These are phyloP conservation scores for Vitis cinerea DNA, from an alignment of 164 flowering plant genomes.

Conservation along the genomic window DNA sequence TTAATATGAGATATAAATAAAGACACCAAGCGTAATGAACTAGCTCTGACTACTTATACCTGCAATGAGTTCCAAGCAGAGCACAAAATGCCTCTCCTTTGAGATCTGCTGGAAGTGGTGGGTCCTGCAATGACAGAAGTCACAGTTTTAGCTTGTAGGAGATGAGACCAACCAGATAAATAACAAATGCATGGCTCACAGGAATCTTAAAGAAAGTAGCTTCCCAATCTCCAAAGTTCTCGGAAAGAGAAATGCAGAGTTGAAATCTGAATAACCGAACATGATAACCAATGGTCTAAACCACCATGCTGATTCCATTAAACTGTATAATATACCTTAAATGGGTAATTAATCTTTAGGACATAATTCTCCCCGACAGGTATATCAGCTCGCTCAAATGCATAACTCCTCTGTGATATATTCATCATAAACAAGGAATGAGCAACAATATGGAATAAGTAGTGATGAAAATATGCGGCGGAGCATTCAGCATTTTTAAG, in stretches of 20 bases:
- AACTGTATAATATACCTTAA: conserved; percentile 55
- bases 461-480: neutral
- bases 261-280: neutral
- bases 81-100: conserved; percentile 77
- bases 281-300: neutral
- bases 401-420: conserved; percentile 70
- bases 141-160: neutral
- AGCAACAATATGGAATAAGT: neutral
- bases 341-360: conserved; percentile 87
- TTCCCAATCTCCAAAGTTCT: neutral
- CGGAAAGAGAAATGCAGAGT: neutral
- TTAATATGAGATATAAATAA: neutral
- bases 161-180: neutral
- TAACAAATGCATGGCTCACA: neutral
- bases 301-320: neutral
- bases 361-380: conserved; percentile 83
- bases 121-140: conserved; percentile 52
- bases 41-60: conserved; percentile 39
- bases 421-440: neutral
- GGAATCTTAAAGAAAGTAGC: neutral
- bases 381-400: conserved; percentile 83
- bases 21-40: neutral
- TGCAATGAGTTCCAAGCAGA: conserved; percentile 82
- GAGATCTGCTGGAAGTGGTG: conserved; percentile 80
- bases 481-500: neutral